These are phyloP conservation scores for Cladosporium phlei DNA, from an alignment of 2,329 filamentous ascomycete genomes.

Conservation along the genomic window DNA sequence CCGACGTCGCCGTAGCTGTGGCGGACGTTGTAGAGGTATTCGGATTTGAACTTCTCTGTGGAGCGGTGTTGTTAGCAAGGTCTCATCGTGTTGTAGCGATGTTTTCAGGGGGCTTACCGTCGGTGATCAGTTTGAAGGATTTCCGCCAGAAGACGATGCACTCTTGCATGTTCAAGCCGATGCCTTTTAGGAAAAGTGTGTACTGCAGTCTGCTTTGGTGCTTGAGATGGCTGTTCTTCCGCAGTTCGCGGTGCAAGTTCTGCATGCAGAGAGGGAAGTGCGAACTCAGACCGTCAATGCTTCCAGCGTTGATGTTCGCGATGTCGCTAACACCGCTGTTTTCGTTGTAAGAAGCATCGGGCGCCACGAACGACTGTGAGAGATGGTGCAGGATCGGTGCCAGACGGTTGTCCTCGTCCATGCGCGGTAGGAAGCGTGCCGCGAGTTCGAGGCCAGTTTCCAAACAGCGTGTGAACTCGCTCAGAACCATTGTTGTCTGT, in stretches of 20 bases:
- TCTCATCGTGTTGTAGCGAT: neutral
- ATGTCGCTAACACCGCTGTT: slow-evolving; percentile 56
- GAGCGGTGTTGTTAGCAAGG: neutral
- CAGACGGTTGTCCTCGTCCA: slow-evolving; percentile 94
- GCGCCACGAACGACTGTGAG: slow-evolving; percentile 93
- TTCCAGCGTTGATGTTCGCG: slow-evolving; percentile 69
- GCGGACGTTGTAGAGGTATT: slow-evolving; percentile 96
- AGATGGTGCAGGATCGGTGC: slow-evolving; percentile 71
- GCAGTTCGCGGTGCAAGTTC: slow-evolving; percentile 77
- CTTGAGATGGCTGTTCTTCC: slow-evolving; percentile 85
- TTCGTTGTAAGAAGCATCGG: slow-evolving; percentile 74
- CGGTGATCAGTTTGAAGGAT: slow-evolving; percentile 78
- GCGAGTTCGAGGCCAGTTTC: slow-evolving; percentile 86
- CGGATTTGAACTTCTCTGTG: slow-evolving; percentile 88
- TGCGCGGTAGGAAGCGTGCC: slow-evolving; percentile 79
- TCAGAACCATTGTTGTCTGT: slow-evolving; percentile 81
- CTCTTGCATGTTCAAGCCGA: slow-evolving; percentile 88
- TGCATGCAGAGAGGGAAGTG: slow-evolving; percentile 95
- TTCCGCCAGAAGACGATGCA: slow-evolving; percentile 87
- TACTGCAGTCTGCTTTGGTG: slow-evolving; percentile 93
- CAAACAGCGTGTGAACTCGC: slow-evolving; percentile 74
- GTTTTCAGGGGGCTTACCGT: slow-evolving; percentile 37
- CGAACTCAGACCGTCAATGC: slow-evolving; percentile 72
- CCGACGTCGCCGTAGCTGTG: slow-evolving; percentile 93
- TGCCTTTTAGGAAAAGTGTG: slow-evolving; percentile 91